Percentiles rank a stretch among this genome's conserved stretches.
Conservation (phyloP, 1,284 basidiomycete species). For the Phellopilus nigrolimitatus region DNA sequence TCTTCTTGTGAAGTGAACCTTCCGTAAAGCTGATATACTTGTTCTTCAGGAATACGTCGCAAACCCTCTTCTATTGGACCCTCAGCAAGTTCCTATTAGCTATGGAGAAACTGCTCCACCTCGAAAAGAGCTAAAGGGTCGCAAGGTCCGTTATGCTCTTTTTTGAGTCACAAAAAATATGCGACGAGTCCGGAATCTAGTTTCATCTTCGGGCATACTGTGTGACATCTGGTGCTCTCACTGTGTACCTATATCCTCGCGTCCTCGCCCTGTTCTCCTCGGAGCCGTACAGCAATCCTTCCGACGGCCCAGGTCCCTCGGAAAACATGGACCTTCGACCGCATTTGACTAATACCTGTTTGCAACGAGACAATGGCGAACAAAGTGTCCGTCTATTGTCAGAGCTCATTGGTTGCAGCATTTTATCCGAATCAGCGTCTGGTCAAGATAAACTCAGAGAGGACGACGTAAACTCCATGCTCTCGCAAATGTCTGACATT, state of each 20-base stretch:
- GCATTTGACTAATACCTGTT: conserved; percentile 94
- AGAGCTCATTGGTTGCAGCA: conserved; percentile 65
- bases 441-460: conserved; percentile 30
- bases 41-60: conserved; percentile 72
- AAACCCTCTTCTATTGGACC: conserved; percentile 75
- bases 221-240: conserved; percentile 76
- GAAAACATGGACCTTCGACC: conserved; percentile 56
- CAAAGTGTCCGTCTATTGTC: conserved; percentile 68
- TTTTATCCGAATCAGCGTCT: conserved; percentile 32
- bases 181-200: conserved; percentile 36
- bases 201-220: conserved; percentile 96
- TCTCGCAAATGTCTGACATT: conserved; percentile 59
- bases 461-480: conserved; percentile 55
- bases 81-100: conserved; percentile 38
- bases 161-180: conserved; percentile 18
- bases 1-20: not conserved
- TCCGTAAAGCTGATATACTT: conserved; percentile 14
- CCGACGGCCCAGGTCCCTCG: conserved; percentile 23
- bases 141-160: conserved; percentile 54
- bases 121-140: conserved; percentile 40
- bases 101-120: conserved; percentile 22
- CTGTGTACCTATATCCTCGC: conserved; percentile 74
- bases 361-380: conserved; percentile 73
- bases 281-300: conserved; percentile 52
- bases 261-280: conserved; percentile 86